Evolutionary conservation across 2,329 filamentous ascomycete genomes (phyloP).

Genomic region (Lasiodiplodia hormozganensis): DNA sequence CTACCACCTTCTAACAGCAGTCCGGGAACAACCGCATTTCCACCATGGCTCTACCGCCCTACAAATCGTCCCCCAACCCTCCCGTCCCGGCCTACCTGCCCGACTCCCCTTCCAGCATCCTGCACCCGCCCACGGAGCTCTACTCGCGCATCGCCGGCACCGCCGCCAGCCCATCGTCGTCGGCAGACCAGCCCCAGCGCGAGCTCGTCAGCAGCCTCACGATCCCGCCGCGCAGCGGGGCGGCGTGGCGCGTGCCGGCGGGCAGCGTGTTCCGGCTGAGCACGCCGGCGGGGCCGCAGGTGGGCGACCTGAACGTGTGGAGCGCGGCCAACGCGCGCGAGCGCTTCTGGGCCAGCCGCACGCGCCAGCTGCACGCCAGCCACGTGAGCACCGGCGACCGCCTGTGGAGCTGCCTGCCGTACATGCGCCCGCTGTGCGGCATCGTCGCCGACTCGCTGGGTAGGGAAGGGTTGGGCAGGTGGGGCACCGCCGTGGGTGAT

Average conservation of each 20-base stretch:
- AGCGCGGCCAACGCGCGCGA: conserved; percentile 78
- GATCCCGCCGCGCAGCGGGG: conserved; percentile 75
- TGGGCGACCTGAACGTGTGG: conserved; percentile 86
- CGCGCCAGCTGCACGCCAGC: conserved; percentile 77
- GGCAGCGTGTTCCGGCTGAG: conserved; percentile 75
- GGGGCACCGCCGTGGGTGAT: conserved; percentile 48
- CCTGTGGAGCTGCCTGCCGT: conserved; percentile 80
- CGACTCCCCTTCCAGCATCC: conserved; percentile 39
- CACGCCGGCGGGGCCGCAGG: conserved; percentile 79
- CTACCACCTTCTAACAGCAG: background rate
- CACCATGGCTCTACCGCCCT: background rate
- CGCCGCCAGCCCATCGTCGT: conserved; percentile 14
- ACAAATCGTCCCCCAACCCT: conserved; percentile 18
- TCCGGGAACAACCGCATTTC: background rate
- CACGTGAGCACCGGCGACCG: conserved; percentile 76
- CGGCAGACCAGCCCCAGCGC: conserved; percentile 29
- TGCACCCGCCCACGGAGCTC: conserved; percentile 42
- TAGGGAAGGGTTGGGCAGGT: conserved; percentile 56
- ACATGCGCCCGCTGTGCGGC: conserved; percentile 75
- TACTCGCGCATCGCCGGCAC: conserved; percentile 38
- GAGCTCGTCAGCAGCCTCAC: conserved; percentile 44
- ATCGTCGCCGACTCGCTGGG: conserved; percentile 70
- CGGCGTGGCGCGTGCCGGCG: conserved; percentile 73
- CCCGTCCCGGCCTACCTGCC: conserved; percentile 46
- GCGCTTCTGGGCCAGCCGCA: conserved; percentile 81